Base-by-base conservation (phyloP, 176 grass and related monocot species). In the Sorghum bicolor region DNA sequence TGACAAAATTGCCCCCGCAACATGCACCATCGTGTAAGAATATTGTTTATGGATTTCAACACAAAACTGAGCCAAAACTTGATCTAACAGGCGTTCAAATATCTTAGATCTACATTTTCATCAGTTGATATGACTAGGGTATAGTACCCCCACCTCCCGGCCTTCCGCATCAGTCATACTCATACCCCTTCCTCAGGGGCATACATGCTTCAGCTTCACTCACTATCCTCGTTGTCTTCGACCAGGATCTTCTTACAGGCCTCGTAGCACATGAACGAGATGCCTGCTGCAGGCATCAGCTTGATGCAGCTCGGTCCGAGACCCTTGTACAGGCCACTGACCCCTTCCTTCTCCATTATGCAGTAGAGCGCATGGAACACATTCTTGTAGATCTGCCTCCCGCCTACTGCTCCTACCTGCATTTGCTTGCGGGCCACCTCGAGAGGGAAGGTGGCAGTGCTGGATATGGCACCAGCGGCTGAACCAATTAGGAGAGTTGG, bases 251-350 rank as follows among this genome's bases (percentile, higher is more conserved):
- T 99, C 86, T 99, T 96, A 75, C 96, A 99, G 28, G 96, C 93
- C 82, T 99, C 93, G 4, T 99, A 99, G 86, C 96, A 99, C 96
- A 99, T 99, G 87, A 99, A 99, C 0, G 93, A 96, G 75, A 99
- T 99, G 64, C 96, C 96, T 0, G 96, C 93, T 2, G 96, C 96
- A 45, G 96, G 96, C 81, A 99, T 91, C 53, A 99, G 64, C 83
- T 99, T 99, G 83, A 96, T 99, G 88, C 96, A 99, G 86, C 96
- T 99, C 4, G 96, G 96, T 13, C 91, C 96, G 22, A 99, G 87
- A 0, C 93, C 96, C 80, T 94, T 99, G 79, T 99, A 99, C 50
- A 94, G 81, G 4, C 96, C 96, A 0, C 92, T 81, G 1, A 99
- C 63, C 48, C 96, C 96, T 67, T 96, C 96, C 26, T 94, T 90